A percentile compares a stretch with the other conserved stretches of the same genome.
Conservation (phyloP, 306 rosid species). For the barrel medic (Medicago truncatula) region DNA sequence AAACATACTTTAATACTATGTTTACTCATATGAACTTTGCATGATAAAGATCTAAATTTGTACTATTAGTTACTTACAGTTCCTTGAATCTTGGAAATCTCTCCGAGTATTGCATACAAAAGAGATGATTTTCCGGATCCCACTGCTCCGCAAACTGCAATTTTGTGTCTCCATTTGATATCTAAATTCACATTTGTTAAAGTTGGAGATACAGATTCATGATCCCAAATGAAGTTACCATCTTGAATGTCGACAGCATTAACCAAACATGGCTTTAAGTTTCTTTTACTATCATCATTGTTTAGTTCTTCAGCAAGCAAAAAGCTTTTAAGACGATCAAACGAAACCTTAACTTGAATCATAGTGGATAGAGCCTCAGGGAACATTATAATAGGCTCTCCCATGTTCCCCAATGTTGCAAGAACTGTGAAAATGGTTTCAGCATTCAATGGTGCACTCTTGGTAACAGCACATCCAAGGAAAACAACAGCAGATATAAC, state of each 20-base stretch:
- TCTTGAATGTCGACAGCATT: background rate
- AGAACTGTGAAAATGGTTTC: background rate
- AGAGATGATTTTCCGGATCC: constrained; percentile 84
- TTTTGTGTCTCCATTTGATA: constrained; percentile 62
- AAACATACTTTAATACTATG: background rate
- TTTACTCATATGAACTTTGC: constrained; percentile 26
- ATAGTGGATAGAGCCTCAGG: constrained; percentile 68
- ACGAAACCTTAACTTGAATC: background rate
- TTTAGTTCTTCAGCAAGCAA: background rate
- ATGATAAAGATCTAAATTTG: background rate
- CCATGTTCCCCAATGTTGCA: constrained; percentile 48
- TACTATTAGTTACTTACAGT: constrained; percentile 53
- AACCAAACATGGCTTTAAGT: background rate
- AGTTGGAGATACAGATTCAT: background rate
- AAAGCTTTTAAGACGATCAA: background rate
- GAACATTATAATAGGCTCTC: constrained; percentile 74
- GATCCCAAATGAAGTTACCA: background rate
- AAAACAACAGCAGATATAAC: background rate
- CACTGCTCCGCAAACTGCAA: constrained; percentile 81
- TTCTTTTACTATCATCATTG: background rate
- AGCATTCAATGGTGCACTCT: background rate
- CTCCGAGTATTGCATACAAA: constrained; percentile 52
- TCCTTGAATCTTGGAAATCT: constrained; percentile 71
- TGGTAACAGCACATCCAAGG: background rate
- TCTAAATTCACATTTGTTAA: constrained; percentile 55